These are phyloP conservation scores for Eucalyptus curtisii DNA, from an alignment of 345 rosid genomes.

Conservation along the genomic window DNA sequence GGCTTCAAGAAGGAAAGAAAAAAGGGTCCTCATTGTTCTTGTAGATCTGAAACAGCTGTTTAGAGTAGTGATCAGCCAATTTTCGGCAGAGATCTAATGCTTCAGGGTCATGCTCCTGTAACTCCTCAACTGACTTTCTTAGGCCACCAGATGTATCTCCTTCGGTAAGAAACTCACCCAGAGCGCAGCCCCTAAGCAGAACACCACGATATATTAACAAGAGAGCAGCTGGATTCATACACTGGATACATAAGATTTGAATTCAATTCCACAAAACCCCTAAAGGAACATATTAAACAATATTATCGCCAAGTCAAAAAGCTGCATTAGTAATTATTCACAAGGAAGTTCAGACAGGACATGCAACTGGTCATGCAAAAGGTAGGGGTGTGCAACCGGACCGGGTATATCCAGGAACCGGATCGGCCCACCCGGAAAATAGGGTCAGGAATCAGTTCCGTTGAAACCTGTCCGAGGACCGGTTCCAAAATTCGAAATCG, in stretches of 20 bases:
- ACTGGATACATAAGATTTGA: not conserved
- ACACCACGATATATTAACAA: not conserved
- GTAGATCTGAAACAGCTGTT: constrained; percentile 63
- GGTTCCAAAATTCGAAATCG: too few relatives aligned
- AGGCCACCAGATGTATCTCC: constrained; percentile 45
- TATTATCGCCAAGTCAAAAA: not conserved
- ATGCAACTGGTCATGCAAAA: not conserved
- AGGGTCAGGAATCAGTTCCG: too few relatives aligned
- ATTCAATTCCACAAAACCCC: not conserved
- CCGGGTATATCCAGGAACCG: too few relatives aligned
- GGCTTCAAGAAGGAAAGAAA: constrained; percentile 13
- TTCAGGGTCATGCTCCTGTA: constrained; percentile 14
- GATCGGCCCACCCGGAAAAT: too few relatives aligned
- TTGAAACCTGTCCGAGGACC: too few relatives aligned
- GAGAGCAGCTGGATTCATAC: not conserved
- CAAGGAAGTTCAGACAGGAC: not conserved
- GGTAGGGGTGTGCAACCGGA: too few relatives aligned
- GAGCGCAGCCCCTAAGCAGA: constrained; percentile 31
- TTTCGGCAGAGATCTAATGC: constrained; percentile 38
- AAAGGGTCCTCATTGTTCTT: constrained; percentile 49
- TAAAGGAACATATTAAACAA: not conserved
- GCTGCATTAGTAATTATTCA: not conserved
- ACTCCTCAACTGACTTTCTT: constrained; percentile 44
- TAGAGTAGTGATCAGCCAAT: constrained; percentile 42
- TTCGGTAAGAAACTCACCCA: constrained; percentile 44